Evolutionary conservation across 1,139 yeast species (phyloP).

Genomic region (Debaryomyces sp.): DNA sequence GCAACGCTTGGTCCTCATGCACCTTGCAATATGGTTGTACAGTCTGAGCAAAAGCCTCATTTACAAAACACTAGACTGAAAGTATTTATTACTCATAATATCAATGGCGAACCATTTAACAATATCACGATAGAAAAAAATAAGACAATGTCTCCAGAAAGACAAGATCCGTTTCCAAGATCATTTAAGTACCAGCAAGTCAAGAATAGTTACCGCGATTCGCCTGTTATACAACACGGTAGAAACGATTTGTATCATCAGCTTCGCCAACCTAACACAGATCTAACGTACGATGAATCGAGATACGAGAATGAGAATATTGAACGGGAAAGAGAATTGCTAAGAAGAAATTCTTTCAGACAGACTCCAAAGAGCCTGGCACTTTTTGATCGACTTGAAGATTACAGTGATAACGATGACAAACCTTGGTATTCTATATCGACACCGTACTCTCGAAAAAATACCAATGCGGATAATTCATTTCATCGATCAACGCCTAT

Average conservation of each 20-base stretch:
- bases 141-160: constrained; percentile 3
- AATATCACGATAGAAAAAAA: constrained; percentile 14
- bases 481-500: constrained; percentile 6
- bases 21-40: constrained; percentile 29
- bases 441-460: constrained; percentile 22
- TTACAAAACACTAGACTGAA: constrained; percentile 38
- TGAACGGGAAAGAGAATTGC: not conserved
- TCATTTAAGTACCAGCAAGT: constrained; percentile 4
- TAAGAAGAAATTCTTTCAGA: not conserved
- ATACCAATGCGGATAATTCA: not conserved
- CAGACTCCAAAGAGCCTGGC: constrained; percentile 2
- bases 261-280: not conserved
- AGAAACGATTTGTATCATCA: constrained; percentile 3
- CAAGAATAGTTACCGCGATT: constrained; percentile 1
- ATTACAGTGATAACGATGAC: constrained; percentile 13
- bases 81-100: constrained; percentile 50
- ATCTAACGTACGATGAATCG: not conserved
- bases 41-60: constrained; percentile 33
- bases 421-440: constrained; percentile 24
- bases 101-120: constrained; percentile 37
- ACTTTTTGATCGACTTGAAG: not conserved
- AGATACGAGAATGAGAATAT: not conserved
- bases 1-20: constrained; percentile 48
- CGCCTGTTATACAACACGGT: not conserved
- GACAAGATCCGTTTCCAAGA: constrained; percentile 4